A percentile compares a stretch with the other conserved stretches of the same genome.
Evolutionary conservation across 768 basidiomycete genomes (phyloP).

Genomic region (Tylopilus vinaceipallidus): DNA sequence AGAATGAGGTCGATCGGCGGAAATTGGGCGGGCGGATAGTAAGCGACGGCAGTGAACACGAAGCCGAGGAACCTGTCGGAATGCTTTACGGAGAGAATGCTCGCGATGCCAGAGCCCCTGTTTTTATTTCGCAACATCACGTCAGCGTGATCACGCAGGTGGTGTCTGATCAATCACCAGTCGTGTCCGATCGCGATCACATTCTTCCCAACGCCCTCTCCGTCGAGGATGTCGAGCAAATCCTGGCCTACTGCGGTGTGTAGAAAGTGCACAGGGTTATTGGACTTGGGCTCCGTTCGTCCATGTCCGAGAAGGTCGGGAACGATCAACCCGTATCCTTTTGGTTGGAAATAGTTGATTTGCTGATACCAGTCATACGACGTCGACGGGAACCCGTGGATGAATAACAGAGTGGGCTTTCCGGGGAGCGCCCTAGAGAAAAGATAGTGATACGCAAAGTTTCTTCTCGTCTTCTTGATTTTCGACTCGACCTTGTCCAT

Average conservation of each 20-base stretch:
- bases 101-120: constrained; percentile 37
- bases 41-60: constrained; percentile 37
- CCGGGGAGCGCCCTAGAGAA: constrained; percentile 21
- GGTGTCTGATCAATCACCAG: constrained; percentile 28
- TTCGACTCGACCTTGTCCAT: constrained; percentile 28
- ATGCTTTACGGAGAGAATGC: constrained; percentile 38
- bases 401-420: constrained; percentile 40
- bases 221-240: constrained; percentile 38
- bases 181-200: constrained; percentile 41
- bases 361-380: constrained; percentile 44
- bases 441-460: constrained; percentile 38
- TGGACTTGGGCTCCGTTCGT: constrained; percentile 41
- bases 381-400: constrained; percentile 46
- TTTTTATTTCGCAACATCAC: not conserved
- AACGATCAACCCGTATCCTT: constrained; percentile 43
- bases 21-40: constrained; percentile 26
- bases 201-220: constrained; percentile 28
- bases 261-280: constrained; percentile 26
- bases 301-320: constrained; percentile 51
- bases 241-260: constrained; percentile 31
- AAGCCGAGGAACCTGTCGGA: constrained; percentile 42
- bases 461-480: constrained; percentile 37
- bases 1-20: constrained; percentile 29
- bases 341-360: constrained; percentile 35
- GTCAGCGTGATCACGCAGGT: not conserved